A percentile compares a stretch with the other conserved stretches of the same genome.
Conservation (phyloP, 768 basidiomycete genomes). For the Rhizopogon salebrosus region DNA sequence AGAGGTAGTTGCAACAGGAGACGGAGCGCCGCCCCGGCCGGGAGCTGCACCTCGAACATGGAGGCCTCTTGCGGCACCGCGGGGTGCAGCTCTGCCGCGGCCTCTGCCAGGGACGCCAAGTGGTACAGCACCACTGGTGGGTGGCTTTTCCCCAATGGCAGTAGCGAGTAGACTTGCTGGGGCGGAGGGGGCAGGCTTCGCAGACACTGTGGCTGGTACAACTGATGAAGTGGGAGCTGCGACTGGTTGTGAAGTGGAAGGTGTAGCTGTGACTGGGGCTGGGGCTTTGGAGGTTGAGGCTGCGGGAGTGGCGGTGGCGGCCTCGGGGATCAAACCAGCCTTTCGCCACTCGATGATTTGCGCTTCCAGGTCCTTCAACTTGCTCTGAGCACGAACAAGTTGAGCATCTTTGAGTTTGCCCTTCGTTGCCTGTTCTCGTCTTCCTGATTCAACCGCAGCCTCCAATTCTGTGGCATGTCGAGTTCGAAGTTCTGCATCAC, state of each 20-base stretch:
- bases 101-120: slow-evolving; percentile 13
- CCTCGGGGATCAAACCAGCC: slow-evolving; percentile 40
- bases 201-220: slow-evolving; percentile 10
- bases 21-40: slow-evolving; percentile 12
- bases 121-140: slow-evolving; percentile 24
- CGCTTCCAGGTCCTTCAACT: slow-evolving; percentile 64
- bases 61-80: slow-evolving; percentile 31
- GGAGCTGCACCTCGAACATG: slow-evolving; percentile 27
- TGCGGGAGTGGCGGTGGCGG: slow-evolving; percentile 19
- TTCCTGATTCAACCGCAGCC: slow-evolving; percentile 63
- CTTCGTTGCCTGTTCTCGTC: slow-evolving; percentile 58
- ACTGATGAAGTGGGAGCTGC: slow-evolving; percentile 10
- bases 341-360: slow-evolving; percentile 55
- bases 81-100: slow-evolving; percentile 21
- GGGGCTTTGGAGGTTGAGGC: slow-evolving; percentile 4
- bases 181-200: slow-evolving; percentile 17
- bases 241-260: slow-evolving; percentile 12
- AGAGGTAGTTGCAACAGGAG: slow-evolving; percentile 21
- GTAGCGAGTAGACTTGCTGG: slow-evolving; percentile 17
- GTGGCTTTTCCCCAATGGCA: slow-evolving; percentile 25
- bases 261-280: slow-evolving; percentile 8
- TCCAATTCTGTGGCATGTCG: slow-evolving; percentile 53
- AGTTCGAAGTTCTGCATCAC: slow-evolving; percentile 41
- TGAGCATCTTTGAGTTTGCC: slow-evolving; percentile 68
- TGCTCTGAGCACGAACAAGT: slow-evolving; percentile 53